Evolutionary conservation across 176 grass and related monocot species (phyloP).

Genomic region (Otatea glauca): DNA sequence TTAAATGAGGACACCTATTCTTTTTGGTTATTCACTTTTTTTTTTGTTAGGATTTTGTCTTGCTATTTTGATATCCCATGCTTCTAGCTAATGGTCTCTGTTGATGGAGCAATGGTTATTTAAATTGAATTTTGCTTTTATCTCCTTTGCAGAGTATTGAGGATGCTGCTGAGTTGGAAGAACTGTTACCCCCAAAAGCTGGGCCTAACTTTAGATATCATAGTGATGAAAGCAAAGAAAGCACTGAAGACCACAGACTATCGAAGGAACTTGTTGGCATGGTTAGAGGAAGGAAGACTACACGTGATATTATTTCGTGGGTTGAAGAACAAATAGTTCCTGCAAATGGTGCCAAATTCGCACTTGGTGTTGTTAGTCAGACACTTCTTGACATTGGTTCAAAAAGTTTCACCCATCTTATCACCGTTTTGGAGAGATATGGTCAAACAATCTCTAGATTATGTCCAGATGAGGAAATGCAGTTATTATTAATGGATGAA

Average conservation of each 20-base stretch:
- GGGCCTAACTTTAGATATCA: constrained; percentile 79
- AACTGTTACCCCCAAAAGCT: constrained; percentile 87
- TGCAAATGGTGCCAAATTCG: constrained; percentile 70
- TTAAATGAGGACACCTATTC: background rate
- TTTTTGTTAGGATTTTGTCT: constrained; percentile 24
- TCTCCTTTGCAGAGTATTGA: constrained; percentile 77
- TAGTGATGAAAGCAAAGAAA: constrained; percentile 62
- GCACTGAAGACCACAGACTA: constrained; percentile 49
- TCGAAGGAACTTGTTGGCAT: constrained; percentile 83
- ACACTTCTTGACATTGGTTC: constrained; percentile 96
- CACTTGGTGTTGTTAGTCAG: constrained; percentile 85
- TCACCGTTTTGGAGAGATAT: constrained; percentile 94
- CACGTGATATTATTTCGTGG: constrained; percentile 82
- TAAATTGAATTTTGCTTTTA: constrained; percentile 20
- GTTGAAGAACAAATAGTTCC: constrained; percentile 79
- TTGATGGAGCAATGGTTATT: constrained; percentile 13
- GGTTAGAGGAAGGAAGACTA: constrained; percentile 74
- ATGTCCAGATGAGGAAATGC: constrained; percentile 79
- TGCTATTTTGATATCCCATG: constrained; percentile 15
- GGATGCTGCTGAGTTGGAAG: constrained; percentile 79
- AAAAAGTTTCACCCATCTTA: constrained; percentile 99
- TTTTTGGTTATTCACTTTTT: constrained; percentile 6
- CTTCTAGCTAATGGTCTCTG: constrained; percentile 22
- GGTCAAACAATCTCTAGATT: constrained; percentile 79
- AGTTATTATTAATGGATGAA: constrained; percentile 86